Base-by-base conservation (phyloP, 2,329 filamentous ascomycete genomes). In the Pseudopithomyces chartarum region DNA sequence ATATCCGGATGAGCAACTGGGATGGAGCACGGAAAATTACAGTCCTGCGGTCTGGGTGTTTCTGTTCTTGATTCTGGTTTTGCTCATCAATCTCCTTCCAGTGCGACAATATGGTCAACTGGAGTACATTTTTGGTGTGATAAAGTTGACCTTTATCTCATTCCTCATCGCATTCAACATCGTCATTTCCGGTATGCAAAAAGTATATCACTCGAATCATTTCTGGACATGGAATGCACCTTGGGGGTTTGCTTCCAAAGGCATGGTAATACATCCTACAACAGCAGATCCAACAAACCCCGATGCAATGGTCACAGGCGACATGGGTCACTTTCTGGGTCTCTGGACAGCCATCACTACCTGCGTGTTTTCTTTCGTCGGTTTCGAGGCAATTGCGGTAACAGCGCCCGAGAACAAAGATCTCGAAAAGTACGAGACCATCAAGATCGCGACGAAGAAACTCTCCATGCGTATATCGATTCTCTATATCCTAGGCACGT, bases 41-140 rank as follows among this genome's bases (percentile, higher is more conserved):
- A 72, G 73, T 55, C 73, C 78, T 8, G 77, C 76, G 0, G 75
- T 80, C 2, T 97, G 91, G 78, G 90, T 97, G 17, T 85, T 90
- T 29, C 79, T 97, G 29, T 97, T 97, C 73, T 84, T 95, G 57
- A 58, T 86, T 13, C 67, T 88, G 51, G 93, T 96, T 62, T 82
- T 95, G 29, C 64, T 77, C 26, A 95, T 97, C 76, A 97, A 97
- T 71, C 76, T 97, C 59, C 95, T 94, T 67, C 92, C 92, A 33
- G 89, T 97, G 55, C 89, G 89, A 67, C 90, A 89, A 33, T 96
- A 95, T 66, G 92, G 91, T 66, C 91, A 96, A 74, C 90, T 90
- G 10, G 91, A 96, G 70, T 96, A 96, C 64, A 80, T 91, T 52
- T 94, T 96, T 71, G 90, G 90, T 11, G 85, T 92, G 49, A 80